Evolutionary conservation across 1,284 basidiomycete genomes (phyloP).

Genomic region (Leccinum subspadiceum): DNA sequence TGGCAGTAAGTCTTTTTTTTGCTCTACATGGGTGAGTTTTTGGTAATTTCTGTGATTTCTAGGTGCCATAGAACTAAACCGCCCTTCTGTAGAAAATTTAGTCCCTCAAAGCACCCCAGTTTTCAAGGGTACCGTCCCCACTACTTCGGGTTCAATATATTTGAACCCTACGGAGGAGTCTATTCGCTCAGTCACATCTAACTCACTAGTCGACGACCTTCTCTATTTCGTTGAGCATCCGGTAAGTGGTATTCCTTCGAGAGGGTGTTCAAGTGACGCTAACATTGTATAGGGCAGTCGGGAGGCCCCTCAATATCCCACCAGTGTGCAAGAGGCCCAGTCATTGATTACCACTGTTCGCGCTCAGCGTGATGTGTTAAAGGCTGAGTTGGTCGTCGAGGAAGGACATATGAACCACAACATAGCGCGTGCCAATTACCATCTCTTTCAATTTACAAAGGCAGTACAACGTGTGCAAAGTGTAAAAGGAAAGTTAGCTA

Average conservation of each 20-base stretch:
- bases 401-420: not conserved
- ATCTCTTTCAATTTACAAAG: not conserved
- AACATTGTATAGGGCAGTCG: not conserved
- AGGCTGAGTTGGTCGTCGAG: not conserved
- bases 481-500: not conserved
- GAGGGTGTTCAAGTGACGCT: not conserved
- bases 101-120: not conserved
- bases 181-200: not conserved
- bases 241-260: not conserved
- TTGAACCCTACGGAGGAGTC: not conserved
- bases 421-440: not conserved
- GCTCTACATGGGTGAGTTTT: not conserved
- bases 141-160: not conserved
- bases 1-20: too few species aligned
- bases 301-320: not conserved
- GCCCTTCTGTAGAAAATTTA: not conserved
- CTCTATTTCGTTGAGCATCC: not conserved
- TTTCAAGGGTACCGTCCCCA: not conserved
- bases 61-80: not conserved
- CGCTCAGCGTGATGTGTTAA: not conserved
- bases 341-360: not conserved
- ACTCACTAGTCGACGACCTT: not conserved
- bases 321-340: not conserved
- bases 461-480: not conserved
- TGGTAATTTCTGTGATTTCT: too few species aligned